Base-by-base conservation (phyloP, 1,139 yeast genomes). In the Geotrichum fermentans region DNA sequence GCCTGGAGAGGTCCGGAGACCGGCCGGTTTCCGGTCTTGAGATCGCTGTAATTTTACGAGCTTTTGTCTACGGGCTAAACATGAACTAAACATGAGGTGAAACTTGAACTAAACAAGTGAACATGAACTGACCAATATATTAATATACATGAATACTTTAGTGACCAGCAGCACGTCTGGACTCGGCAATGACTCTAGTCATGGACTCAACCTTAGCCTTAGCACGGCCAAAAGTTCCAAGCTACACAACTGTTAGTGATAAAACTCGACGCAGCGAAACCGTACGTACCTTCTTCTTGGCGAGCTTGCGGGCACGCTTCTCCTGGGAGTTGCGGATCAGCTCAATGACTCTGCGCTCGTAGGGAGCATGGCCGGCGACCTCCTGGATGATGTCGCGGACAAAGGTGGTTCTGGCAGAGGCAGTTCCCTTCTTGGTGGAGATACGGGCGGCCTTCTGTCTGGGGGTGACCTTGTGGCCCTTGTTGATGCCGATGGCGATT, bases 281-380 rank as follows among this genome's bases (percentile, higher is more conserved):
- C 21, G 16, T 29, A 20, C 45, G 33, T 33, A 34, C 45, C 39
- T 96, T 92, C 96, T 88, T 92, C 94, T 94, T 94, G 66, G 97
- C 97, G 73, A 94, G 90, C 89, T 94, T 94, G 87, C 94, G 88
- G 67, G 99, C 98, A 82, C 98, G 94, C 95, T 94, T 94, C 80
- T 94, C 99, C 83, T 96, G 96, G 73, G 97, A 92, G 81, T 94
- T 94, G 83, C 98, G 92, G 85, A 94, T 82, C 79, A 94, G 83
- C 79, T 94, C 99, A 71, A 94, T 85, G 75, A 92, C 83, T 81
- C 99, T 90, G 82, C 97, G 90, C 81, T 94, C 98, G 78, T 94
- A 94, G 78, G 99, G 98, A 65, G 99, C 97, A 73, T 90, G 83
- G 47, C 98, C 98, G 64, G 96, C 80, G 70, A 94, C 97, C 80